Evolutionary conservation across 495 filamentous ascomycete genomes (phyloP), one percentile per base, ranked within the genome.

Genomic region (Penicillium maclennaniae): DNA sequence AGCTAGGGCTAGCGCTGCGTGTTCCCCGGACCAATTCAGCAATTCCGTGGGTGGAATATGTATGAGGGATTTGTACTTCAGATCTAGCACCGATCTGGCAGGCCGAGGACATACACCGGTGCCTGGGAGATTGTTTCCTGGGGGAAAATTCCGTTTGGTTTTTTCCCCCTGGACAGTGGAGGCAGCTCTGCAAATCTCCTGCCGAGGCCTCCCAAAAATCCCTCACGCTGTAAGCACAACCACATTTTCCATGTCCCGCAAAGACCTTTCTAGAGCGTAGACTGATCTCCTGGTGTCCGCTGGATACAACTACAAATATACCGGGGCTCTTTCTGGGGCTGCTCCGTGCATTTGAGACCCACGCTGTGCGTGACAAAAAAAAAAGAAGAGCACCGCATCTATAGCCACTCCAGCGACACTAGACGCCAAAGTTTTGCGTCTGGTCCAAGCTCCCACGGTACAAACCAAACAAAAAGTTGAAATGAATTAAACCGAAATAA

Each of bases 1-100:
- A 15, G 43, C 43, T 45, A 28, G 26, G 26, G 21, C 21, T 25
- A 34, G 10, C 31, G 31, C 10, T 3, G 31, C 14, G 31, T 34
- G 10, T 31, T 34, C 26, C 17, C n/a, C n/a, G 15, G 44, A 1
- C 25, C 31, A 31, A 42, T 17, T 39, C 26, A 40, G 38, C 34
- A 25, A 17, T 38, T 20, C 38, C 39, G 34, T 26, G 42, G 42
- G 23, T 42, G 19, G 47, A 15, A 51, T 43, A 55, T 53, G 54
- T 62, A 66, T 66, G 63, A 66, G 63, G 63, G 41, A 63, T 63
- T 66, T 58, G 44, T 53, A 41, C 48, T 16, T 37, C 28, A 58
- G 55, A 51, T 59, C 60, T 60, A 60, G 49, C 60, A 58, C 56
- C 63, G 54, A 62, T 62, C 51, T 55, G 59, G 62, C 47, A 60